A percentile compares a stretch with the other conserved stretches of the same genome.
Conservation (phyloP, 2,329 filamentous ascomycete genomes). For the Zymoseptoria crescenta region DNA sequence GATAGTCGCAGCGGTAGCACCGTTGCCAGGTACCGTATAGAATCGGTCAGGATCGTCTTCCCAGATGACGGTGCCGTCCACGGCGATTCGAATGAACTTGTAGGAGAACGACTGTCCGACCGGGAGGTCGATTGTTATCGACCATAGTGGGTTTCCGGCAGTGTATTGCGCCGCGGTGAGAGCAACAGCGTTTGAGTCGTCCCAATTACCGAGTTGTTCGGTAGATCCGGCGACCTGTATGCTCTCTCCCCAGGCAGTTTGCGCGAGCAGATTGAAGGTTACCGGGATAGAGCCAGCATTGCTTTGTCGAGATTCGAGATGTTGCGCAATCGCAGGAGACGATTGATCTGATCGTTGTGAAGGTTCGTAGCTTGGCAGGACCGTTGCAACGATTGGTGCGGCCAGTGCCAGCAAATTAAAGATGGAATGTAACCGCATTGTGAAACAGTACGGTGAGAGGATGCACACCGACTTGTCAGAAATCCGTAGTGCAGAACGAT, state of each 20-base stretch:
- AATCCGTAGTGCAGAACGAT: background rate
- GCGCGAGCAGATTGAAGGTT: slow-evolving; percentile 53
- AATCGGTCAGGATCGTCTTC: slow-evolving; percentile 49
- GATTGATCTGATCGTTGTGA: slow-evolving; percentile 1
- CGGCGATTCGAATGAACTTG: slow-evolving; percentile 58
- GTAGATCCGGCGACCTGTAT: slow-evolving; percentile 58
- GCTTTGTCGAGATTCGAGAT: slow-evolving; percentile 17
- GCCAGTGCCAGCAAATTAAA: slow-evolving; percentile 11
- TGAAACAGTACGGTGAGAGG: background rate
- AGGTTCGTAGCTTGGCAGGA: slow-evolving; percentile 5
- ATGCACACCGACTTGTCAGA: background rate
- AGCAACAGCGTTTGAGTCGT: slow-evolving; percentile 44
- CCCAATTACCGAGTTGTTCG: slow-evolving; percentile 55
- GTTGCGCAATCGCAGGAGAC: slow-evolving; percentile 4
- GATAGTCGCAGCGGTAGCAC: slow-evolving; percentile 29
- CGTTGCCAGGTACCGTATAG: slow-evolving; percentile 35
- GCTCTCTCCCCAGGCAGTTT: slow-evolving; percentile 54
- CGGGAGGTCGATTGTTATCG: slow-evolving; percentile 45
- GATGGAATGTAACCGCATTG: slow-evolving; percentile 10
- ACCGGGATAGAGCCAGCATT: slow-evolving; percentile 43
- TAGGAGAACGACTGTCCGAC: slow-evolving; percentile 46
- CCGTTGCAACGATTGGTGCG: slow-evolving; percentile 12
- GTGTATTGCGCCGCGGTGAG: slow-evolving; percentile 56
- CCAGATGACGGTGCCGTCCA: slow-evolving; percentile 52
- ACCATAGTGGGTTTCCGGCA: slow-evolving; percentile 54